These are phyloP conservation scores for Cladorrhinum samala DNA, from an alignment of 495 filamentous ascomycete species.

Conservation along the genomic window DNA sequence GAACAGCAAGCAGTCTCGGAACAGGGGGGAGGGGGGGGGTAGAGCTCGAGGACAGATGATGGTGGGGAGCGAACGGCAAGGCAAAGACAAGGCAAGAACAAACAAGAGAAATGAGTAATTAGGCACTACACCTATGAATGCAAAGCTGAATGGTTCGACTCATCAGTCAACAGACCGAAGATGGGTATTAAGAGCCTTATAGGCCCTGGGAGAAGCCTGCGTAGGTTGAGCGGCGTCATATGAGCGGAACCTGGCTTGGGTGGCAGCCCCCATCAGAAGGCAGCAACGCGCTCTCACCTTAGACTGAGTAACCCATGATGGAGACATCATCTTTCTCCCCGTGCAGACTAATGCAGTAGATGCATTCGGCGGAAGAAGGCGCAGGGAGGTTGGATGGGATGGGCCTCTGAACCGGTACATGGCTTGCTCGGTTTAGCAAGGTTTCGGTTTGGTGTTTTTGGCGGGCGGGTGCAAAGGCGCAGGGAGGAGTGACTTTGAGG, in stretches of 20 bases:
- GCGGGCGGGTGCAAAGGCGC: constrained; percentile 19
- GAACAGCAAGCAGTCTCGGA: background rate
- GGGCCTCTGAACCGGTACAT: constrained; percentile 11
- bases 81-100: constrained; percentile 16
- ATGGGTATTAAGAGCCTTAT: constrained; percentile 28
- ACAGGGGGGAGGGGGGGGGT: constrained; percentile 6
- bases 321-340: constrained; percentile 12
- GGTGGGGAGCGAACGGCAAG: constrained; percentile 13
- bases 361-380: constrained; percentile 19
- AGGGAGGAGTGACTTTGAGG: constrained; percentile 7
- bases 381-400: constrained; percentile 17
- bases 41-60: background rate
- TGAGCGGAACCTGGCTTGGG: constrained; percentile 13
- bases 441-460: constrained; percentile 14
- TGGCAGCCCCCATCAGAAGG: constrained; percentile 18
- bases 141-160: constrained; percentile 23
- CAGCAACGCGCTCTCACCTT: constrained; percentile 19
- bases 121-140: constrained; percentile 26
- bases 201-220: constrained; percentile 25
- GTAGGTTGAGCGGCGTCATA: constrained; percentile 15
- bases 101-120: constrained; percentile 27
- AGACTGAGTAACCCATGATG: constrained; percentile 17
- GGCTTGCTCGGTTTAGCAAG: no score
- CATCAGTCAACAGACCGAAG: constrained; percentile 18
- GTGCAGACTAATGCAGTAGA: constrained; percentile 27